Evolutionary conservation across 169 alveolate species (phyloP).

Genomic region (Plasmodium gonderi): DNA sequence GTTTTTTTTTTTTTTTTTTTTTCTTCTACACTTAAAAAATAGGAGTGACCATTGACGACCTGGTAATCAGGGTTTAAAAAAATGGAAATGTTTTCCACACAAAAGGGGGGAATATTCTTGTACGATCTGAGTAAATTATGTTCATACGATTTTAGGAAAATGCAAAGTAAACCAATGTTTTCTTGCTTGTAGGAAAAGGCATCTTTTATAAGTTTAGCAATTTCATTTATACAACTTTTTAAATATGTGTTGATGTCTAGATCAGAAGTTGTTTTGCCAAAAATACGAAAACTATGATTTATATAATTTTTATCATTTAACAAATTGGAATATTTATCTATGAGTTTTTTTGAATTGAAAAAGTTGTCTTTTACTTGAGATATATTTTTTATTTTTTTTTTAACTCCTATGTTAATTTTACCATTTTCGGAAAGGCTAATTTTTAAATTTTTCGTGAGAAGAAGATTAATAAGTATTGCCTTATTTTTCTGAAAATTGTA

Average conservation of each 20-base stretch:
- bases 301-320: slow-evolving; percentile 12
- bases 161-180: not conserved
- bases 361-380: slow-evolving; percentile 38
- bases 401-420: slow-evolving; percentile 17
- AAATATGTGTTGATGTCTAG: slow-evolving; percentile 25
- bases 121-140: slow-evolving; percentile 25
- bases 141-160: slow-evolving; percentile 32
- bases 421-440: slow-evolving; percentile 20
- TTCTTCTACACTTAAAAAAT: slow-evolving; percentile 61
- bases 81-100: slow-evolving; percentile 43
- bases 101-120: slow-evolving; percentile 46
- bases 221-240: slow-evolving; percentile 30
- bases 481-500: slow-evolving; percentile 63
- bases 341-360: not conserved
- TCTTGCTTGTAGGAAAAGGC: slow-evolving; percentile 1
- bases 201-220: slow-evolving; percentile 17
- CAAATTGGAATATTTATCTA: slow-evolving; percentile 12
- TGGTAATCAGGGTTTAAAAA: slow-evolving; percentile 46
- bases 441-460: slow-evolving; percentile 32
- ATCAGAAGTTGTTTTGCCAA: slow-evolving; percentile 5
- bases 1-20: slow-evolving; percentile 7
- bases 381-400: slow-evolving; percentile 49
- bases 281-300: slow-evolving; percentile 25
- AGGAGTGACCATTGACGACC: slow-evolving; percentile 41
- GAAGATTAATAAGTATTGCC: slow-evolving; percentile 3